A percentile compares a stretch with the other conserved stretches of the same genome.
Conservation (phyloP, 108 stramenopile species). For the Nannochloropsis salina region DNA sequence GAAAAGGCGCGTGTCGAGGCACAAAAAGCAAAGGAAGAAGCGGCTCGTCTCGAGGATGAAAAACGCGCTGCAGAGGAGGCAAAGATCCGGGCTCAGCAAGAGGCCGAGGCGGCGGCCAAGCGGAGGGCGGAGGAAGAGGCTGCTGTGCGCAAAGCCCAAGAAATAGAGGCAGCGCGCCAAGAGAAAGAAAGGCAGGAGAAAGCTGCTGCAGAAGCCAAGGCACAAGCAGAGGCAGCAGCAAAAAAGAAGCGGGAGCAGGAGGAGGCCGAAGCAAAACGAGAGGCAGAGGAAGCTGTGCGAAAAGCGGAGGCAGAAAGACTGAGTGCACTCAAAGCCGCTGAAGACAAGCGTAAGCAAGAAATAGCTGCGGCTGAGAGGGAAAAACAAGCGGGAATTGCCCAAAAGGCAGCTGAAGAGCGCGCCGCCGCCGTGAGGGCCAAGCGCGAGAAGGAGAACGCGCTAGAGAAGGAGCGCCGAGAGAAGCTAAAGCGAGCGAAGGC, state of each 20-base stretch:
- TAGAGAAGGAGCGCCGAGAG: background rate
- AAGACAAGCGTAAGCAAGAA: conserved; percentile 15
- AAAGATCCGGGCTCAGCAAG: background rate
- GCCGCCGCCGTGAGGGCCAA: background rate
- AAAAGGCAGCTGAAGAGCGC: background rate
- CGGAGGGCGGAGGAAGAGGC: background rate
- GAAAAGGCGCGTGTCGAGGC: too few species aligned
- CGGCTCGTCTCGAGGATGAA: too few species aligned
- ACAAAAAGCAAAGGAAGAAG: too few species aligned
- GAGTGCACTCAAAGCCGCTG: background rate
- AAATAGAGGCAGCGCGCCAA: background rate
- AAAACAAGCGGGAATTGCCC: background rate
- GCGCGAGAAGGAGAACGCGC: background rate
- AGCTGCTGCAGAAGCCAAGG: background rate
- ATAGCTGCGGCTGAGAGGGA: background rate
- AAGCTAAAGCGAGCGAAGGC: background rate
- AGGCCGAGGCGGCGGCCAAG: background rate
- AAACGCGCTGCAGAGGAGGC: background rate
- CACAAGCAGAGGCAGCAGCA: background rate
- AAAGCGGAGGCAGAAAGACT: too few species aligned
- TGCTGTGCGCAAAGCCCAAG: too few species aligned
- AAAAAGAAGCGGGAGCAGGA: background rate
- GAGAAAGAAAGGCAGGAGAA: background rate
- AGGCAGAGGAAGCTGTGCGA: background rate
- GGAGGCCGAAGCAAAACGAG: background rate